Evolutionary conservation across 805 yeast genomes (phyloP).

Genomic region (Teunomyces tritomae): DNA sequence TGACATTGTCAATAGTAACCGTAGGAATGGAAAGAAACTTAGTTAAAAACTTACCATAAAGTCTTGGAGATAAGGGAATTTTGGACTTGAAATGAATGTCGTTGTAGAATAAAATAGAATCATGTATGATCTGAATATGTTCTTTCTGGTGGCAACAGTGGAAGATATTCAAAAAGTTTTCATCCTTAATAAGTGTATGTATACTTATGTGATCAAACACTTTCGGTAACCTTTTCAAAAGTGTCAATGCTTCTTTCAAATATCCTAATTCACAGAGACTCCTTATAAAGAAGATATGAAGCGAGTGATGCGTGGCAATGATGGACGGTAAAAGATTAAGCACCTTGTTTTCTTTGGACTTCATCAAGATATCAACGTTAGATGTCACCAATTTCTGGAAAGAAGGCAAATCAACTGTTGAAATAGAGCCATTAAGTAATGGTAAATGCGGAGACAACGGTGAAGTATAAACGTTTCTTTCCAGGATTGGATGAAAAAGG

Average conservation of each 20-base stretch:
- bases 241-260: slow-evolving; percentile 21
- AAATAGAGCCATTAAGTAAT: slow-evolving; percentile 26
- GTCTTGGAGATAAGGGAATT: background rate
- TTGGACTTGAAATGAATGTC: background rate
- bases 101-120: background rate
- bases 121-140: background rate
- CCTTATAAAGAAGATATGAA: slow-evolving; percentile 26
- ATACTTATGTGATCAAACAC: slow-evolving; percentile 7
- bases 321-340: slow-evolving; percentile 18
- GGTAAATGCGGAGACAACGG: slow-evolving; percentile 20
- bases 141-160: background rate
- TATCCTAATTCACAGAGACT: slow-evolving; percentile 25
- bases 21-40: background rate
- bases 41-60: slow-evolving; percentile 1
- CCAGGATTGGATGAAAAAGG: slow-evolving; percentile 24
- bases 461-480: slow-evolving; percentile 25
- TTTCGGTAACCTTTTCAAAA: slow-evolving; percentile 18
- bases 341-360: slow-evolving; percentile 10
- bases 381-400: slow-evolving; percentile 22
- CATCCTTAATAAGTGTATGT: slow-evolving; percentile 5
- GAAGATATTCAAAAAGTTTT: slow-evolving; percentile 8
- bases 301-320: slow-evolving; percentile 21
- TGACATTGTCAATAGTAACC: slow-evolving; percentile 1
- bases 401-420: slow-evolving; percentile 29
- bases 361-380: slow-evolving; percentile 9